Percentiles rank a stretch among this genome's conserved stretches.
These are phyloP conservation scores for Candida dubliniensis DNA, from an alignment of 1,139 yeast species.

Conservation along the genomic window DNA sequence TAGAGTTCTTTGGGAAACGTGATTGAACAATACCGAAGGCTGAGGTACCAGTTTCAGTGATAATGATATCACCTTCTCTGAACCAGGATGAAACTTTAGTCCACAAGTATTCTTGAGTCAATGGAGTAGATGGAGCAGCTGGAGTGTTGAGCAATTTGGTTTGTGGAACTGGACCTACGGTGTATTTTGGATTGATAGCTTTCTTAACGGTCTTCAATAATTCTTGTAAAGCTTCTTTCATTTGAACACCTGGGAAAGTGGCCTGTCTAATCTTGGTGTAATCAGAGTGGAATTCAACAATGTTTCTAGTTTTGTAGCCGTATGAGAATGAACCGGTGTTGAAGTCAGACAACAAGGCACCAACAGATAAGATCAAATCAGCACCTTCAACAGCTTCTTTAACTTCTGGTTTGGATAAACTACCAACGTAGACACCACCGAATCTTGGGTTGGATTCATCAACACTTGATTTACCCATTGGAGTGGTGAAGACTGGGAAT, in stretches of 20 bases:
- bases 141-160: slow-evolving; percentile 36
- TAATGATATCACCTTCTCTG: slow-evolving; percentile 74
- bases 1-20: slow-evolving; percentile 68
- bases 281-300: slow-evolving; percentile 89
- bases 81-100: slow-evolving; percentile 71
- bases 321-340: slow-evolving; percentile 89
- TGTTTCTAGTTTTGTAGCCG: slow-evolving; percentile 74
- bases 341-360: slow-evolving; percentile 83
- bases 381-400: slow-evolving; percentile 74
- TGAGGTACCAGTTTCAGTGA: slow-evolving; percentile 89
- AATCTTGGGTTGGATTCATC: slow-evolving; percentile 72
- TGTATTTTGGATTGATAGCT: slow-evolving; percentile 35
- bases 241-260: slow-evolving; percentile 72
- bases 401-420: slow-evolving; percentile 73
- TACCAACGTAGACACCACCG: slow-evolving; percentile 87
- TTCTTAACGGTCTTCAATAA: slow-evolving; percentile 40
- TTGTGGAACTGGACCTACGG: slow-evolving; percentile 49
- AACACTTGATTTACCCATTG: slow-evolving; percentile 85
- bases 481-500: slow-evolving; percentile 83
- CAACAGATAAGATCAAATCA: slow-evolving; percentile 75
- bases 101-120: slow-evolving; percentile 85
- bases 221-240: slow-evolving; percentile 65
- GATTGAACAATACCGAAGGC: slow-evolving; percentile 84
- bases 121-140: slow-evolving; percentile 25
- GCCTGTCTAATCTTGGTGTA: slow-evolving; percentile 76